Evolutionary conservation across 768 basidiomycete genomes (phyloP).

Genomic region (Cantharellus cinnabarinus): DNA sequence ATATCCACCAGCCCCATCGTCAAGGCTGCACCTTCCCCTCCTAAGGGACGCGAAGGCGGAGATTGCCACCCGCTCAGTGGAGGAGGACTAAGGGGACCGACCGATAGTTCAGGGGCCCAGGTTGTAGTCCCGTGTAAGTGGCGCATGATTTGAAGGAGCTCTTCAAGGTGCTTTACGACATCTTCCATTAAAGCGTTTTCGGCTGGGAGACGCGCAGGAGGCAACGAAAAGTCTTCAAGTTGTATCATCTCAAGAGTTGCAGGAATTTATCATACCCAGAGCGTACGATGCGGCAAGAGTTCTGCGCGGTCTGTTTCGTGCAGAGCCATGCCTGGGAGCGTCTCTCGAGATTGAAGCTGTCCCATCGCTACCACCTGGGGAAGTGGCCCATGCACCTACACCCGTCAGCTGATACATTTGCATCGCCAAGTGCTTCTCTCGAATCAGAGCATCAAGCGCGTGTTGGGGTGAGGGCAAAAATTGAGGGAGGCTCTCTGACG

Average conservation of each 20-base stretch:
- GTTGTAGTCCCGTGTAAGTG: constrained; percentile 26
- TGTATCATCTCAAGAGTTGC: constrained; percentile 12
- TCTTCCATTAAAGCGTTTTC: constrained; percentile 24
- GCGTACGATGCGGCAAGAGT: background rate
- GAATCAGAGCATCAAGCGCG: constrained; percentile 20
- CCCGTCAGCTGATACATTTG: constrained; percentile 8
- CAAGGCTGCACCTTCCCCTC: too few species aligned
- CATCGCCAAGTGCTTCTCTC: constrained; percentile 19
- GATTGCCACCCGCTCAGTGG: too few species aligned
- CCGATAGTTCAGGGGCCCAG: constrained; percentile 14
- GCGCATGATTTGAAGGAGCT: constrained; percentile 21
- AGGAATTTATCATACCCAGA: background rate
- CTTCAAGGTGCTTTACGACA: constrained; percentile 25
- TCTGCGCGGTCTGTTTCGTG: background rate
- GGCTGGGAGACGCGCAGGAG: constrained; percentile 16
- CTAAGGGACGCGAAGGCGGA: too few species aligned
- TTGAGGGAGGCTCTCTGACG: constrained; percentile 28
- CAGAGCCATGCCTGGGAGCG: too few species aligned
- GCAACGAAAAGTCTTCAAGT: constrained; percentile 20
- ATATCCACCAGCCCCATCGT: too few species aligned
- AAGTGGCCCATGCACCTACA: background rate
- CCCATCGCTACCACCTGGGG: background rate
- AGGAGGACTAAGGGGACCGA: too few species aligned
- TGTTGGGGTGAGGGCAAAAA: constrained; percentile 28
- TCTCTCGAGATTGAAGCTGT: too few species aligned